Percentiles rank a stretch among this genome's conserved stretches.
phyloP scores from a whole-genome alignment of 495 filamentous ascomycete species.

The Penicillium daleae region DNA sequence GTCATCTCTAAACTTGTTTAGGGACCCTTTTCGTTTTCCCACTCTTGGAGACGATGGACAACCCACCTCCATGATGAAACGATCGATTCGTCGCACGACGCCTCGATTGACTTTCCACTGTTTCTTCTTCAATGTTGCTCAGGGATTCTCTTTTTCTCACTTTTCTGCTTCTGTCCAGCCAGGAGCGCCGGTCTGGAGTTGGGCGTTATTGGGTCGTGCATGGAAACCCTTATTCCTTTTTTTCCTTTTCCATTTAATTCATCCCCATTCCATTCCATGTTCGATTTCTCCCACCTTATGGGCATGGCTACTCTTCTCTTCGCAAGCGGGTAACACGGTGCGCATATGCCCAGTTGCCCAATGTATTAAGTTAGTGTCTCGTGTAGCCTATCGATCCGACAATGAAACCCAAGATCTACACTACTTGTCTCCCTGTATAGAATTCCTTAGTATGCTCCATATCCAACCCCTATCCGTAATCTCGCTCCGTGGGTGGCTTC shows the following conservation, averaged over 20 bases:
- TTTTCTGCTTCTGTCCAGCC: conserved; percentile 8
- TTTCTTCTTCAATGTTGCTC: background rate
- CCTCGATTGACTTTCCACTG: background rate
- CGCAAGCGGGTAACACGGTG: background rate
- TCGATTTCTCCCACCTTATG: background rate
- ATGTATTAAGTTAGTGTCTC: background rate
- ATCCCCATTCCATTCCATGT: background rate
- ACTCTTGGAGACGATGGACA: background rate
- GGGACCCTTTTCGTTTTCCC: background rate
- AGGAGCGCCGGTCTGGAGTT: conserved; percentile 7
- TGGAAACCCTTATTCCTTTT: background rate
- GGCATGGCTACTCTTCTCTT: background rate
- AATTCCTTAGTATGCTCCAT: no score
- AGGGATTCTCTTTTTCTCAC: background rate
- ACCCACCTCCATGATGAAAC: background rate
- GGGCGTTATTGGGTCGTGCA: conserved; percentile 6
- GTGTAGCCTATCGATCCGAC: background rate
- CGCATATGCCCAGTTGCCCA: background rate
- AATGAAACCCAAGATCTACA: background rate
- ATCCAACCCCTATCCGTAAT: no score
- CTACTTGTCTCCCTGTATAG: background rate
- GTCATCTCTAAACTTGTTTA: background rate
- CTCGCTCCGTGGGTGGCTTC: no score
- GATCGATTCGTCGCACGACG: background rate
- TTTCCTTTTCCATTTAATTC: background rate